Evolutionary conservation across 352 stramenopile genomes (phyloP).

Genomic region (Halophytophthora polymorphica): DNA sequence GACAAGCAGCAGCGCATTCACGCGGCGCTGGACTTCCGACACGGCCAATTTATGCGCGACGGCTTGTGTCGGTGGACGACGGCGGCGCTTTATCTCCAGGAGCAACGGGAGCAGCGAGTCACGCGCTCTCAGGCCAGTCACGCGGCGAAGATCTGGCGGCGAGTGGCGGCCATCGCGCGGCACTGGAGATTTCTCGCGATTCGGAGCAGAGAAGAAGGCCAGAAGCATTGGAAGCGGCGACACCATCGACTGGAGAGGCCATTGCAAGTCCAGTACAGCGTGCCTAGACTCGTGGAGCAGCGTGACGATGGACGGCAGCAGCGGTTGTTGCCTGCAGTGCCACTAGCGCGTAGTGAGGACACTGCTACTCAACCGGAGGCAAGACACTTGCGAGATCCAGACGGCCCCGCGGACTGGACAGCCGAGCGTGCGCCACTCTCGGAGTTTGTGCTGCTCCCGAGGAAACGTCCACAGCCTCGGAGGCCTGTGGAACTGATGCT

Average conservation of each 20-base stretch:
- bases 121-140: conserved; percentile 15
- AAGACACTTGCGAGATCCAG: not conserved
- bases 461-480: conserved; percentile 33
- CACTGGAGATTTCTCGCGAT: conserved; percentile 29
- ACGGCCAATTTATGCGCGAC: conserved; percentile 38
- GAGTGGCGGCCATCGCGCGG: conserved; percentile 29
- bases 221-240: conserved; percentile 1
- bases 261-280: no score
- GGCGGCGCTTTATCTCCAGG: conserved; percentile 32
- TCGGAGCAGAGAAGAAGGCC: conserved; percentile 6
- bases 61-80: conserved; percentile 49
- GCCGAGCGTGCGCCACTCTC: conserved; percentile 20
- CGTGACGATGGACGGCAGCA: no score
- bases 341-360: no score
- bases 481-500: conserved; percentile 31
- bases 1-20: conserved; percentile 43
- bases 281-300: no score
- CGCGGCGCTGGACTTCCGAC: conserved; percentile 46
- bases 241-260: conserved; percentile 1
- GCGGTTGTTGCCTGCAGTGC: no score
- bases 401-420: conserved; percentile 3
- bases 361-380: no score
- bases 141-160: conserved; percentile 21
- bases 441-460: conserved; percentile 33
- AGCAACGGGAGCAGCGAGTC: conserved; percentile 30